These are phyloP conservation scores for Prosopis cineraria DNA, from an alignment of 306 rosid genomes.

Conservation along the genomic window DNA sequence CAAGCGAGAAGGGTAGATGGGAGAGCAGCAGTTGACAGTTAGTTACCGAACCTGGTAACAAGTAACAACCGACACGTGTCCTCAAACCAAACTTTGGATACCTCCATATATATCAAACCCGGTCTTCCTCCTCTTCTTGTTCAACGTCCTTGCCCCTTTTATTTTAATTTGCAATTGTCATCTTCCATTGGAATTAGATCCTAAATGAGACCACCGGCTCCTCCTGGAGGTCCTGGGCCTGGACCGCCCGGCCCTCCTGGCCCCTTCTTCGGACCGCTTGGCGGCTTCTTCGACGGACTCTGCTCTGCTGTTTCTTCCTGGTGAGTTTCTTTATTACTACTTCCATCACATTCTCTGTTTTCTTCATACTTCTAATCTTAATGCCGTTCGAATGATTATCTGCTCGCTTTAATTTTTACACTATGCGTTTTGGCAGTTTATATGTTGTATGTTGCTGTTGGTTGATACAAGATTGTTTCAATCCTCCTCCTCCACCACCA, in stretches of 20 bases:
- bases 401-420: background rate
- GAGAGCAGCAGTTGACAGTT: constrained; percentile 31
- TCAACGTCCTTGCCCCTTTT: too few relatives aligned
- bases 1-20: constrained; percentile 35
- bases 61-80: background rate
- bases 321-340: constrained; percentile 33
- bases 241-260: constrained; percentile 13
- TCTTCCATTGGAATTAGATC: background rate
- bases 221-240: constrained; percentile 35
- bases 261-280: constrained; percentile 30
- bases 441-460: constrained; percentile 47
- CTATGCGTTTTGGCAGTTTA: constrained; percentile 32
- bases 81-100: background rate
- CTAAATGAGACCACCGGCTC: constrained; percentile 42
- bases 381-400: background rate
- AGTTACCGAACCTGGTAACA: background rate
- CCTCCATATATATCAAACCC: background rate
- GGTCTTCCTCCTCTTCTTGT: background rate
- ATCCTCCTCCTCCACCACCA: constrained; percentile 18
- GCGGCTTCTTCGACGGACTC: constrained; percentile 38
- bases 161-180: background rate
- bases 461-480: constrained; percentile 51
- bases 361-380: background rate
- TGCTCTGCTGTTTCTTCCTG: constrained; percentile 46
- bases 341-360: background rate